Base-by-base conservation (phyloP, 805 yeast species). In the Hanseniaspora lindneri region DNA sequence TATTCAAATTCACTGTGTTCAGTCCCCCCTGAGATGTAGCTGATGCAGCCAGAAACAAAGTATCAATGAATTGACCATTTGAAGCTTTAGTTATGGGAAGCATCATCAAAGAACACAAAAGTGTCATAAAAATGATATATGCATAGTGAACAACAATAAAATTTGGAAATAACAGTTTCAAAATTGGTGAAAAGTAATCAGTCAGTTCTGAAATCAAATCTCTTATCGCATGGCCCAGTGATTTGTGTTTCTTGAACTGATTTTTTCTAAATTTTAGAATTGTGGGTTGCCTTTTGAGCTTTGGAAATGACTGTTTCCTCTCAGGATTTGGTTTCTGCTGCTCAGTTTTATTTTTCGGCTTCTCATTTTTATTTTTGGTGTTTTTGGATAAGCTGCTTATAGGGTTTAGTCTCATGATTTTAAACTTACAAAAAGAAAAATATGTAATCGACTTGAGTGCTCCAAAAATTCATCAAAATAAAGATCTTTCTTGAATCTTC, bases 1-100 rank as follows among this genome's bases (percentile, higher is more conserved):
- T 63, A 60, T 85, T 85, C 33, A 80, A 54, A 56, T 86, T 76
- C 21, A 84, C 69, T 0, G 96, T 81, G 60, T 86, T 87, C 49
- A 92, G 66, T 0, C 99, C 99, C 0, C 96, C 94, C 60, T 89
- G 96, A 1, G 97, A 86, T 1, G 80, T 66, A 0, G 92, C 77
- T 10, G 94, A 89, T 10, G 79, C 68, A 0, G 87, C 73, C 49
- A 84, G 67, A 61, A 89, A 84, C 29, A 92, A 65, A 1, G 82
- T 77, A 66, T 92, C 97, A 39, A 84, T 80, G 61, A 89, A 92
- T 8, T 58, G 47, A 9, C 28, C 49, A 39, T 46, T 39, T 3
- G 49, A 46, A 20, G 68, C 65, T 58, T 81, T 79, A 48, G 70
- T 72, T n/a, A 73, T 72, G 0, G 96, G 95, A 57, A 80, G 89